Percentiles rank a stretch among this genome's conserved stretches.
Evolutionary conservation across 1,284 basidiomycete species (phyloP).

Genomic region (Chiua sp.): DNA sequence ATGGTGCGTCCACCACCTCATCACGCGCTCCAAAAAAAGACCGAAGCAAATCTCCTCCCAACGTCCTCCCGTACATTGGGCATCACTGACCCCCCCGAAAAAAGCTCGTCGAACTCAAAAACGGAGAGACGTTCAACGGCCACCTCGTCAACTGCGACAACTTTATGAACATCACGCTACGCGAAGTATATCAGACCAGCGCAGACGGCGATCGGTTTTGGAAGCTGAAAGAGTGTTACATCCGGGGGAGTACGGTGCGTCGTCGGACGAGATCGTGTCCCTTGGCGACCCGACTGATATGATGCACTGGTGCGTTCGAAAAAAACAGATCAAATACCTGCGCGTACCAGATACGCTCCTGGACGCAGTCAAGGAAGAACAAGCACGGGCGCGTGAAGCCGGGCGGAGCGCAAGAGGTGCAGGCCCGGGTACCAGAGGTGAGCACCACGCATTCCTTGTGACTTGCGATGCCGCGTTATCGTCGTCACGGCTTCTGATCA

Average conservation of each 20-base stretch:
- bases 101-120: constrained; percentile 98
- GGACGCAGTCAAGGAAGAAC: constrained; percentile 91
- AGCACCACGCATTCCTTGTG: constrained; percentile 1
- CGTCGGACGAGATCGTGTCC: constrained; percentile 33
- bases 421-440: constrained; percentile 40
- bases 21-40: constrained; percentile 13
- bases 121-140: constrained; percentile 99
- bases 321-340: constrained; percentile 93
- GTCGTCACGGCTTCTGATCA: constrained; percentile 4
- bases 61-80: no score
- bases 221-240: constrained; percentile 99
- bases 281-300: not conserved
- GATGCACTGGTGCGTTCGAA: not conserved
- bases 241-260: constrained; percentile 93
- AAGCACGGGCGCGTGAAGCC: constrained; percentile 73
- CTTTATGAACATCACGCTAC: constrained; percentile 99
- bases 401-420: constrained; percentile 59
- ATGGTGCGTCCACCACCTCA: constrained; percentile 69
- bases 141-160: constrained; percentile 99
- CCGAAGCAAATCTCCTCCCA: not conserved
- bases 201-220: constrained; percentile 97
- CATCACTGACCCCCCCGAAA: not conserved
- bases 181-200: constrained; percentile 98
- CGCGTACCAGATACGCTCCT: constrained; percentile 92
- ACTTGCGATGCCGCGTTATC: not conserved